Conservation (phyloP, 2,329 filamentous ascomycete species). For the Myriangium duriaei region DNA sequence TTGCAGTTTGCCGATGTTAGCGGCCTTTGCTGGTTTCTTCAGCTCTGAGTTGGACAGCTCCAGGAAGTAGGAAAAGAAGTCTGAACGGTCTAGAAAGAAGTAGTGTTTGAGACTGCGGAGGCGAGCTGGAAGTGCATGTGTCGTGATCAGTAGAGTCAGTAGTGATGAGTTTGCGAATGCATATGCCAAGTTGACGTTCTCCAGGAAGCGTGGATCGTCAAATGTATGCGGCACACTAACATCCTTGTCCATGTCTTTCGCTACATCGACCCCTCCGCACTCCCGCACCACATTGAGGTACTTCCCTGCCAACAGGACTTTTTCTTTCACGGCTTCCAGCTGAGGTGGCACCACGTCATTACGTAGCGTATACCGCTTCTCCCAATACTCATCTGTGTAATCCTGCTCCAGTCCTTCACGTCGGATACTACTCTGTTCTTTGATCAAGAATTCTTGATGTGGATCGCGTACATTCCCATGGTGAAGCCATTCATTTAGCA, state of each 20-base stretch:
- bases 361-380: constrained; percentile 88
- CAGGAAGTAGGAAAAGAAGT: constrained; percentile 97
- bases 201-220: constrained; percentile 79
- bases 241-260: constrained; percentile 58
- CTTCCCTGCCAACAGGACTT: constrained; percentile 88
- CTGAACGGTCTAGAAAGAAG: constrained; percentile 94
- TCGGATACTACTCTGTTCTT: constrained; percentile 89
- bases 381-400: constrained; percentile 99
- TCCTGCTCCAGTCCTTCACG: constrained; percentile 85
- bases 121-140: constrained; percentile 77
- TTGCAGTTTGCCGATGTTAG: constrained; percentile 88
- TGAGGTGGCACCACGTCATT: constrained; percentile 87
- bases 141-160: constrained; percentile 79
- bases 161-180: constrained; percentile 90
- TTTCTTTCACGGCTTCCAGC: constrained; percentile 79
- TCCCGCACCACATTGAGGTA: constrained; percentile 97
- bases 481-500: constrained; percentile 98
- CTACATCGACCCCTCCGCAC: constrained; percentile 75
- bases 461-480: constrained; percentile 91
- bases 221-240: constrained; percentile 87
- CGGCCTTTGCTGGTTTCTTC: constrained; percentile 72
- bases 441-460: constrained; percentile 85
- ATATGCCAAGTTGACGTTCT: constrained; percentile 92
- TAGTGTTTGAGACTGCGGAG: constrained; percentile 93
- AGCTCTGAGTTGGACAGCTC: constrained; percentile 83